Conservation (phyloP, 2,329 filamentous ascomycete species). For the Fulvia fulva region DNA sequence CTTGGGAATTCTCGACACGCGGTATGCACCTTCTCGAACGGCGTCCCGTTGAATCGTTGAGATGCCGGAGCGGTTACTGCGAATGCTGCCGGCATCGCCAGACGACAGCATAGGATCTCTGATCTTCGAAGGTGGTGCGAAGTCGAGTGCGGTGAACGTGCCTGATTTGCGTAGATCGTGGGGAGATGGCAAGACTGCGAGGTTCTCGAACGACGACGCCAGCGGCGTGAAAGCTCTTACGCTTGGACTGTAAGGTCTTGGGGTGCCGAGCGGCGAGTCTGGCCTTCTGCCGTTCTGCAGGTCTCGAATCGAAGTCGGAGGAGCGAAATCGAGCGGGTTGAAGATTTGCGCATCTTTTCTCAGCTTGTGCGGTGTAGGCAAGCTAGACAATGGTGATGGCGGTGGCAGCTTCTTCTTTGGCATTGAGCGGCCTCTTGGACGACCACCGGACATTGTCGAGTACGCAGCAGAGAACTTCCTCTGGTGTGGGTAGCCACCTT, state of each 20-base stretch:
- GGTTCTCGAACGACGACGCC: conserved; percentile 79
- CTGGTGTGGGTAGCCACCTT: conserved; percentile 34
- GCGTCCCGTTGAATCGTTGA: conserved; percentile 66
- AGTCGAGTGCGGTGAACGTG: conserved; percentile 76
- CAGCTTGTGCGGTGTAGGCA: conserved; percentile 83
- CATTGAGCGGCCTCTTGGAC: conserved; percentile 23
- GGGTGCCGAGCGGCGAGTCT: conserved; percentile 56
- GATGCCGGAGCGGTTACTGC: conserved; percentile 73
- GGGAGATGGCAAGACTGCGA: conserved; percentile 82
- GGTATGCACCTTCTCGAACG: conserved; percentile 77
- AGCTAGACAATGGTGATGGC: conserved; percentile 65
- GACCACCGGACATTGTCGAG: conserved; percentile 32
- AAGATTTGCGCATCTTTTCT: conserved; percentile 68
- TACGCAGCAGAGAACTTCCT: conserved; percentile 33
- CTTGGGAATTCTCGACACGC: conserved; percentile 77
- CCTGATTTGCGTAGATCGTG: conserved; percentile 71
- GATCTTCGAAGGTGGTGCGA: conserved; percentile 73
- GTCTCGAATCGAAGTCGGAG: conserved; percentile 60
- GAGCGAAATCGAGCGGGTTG: conserved; percentile 80
- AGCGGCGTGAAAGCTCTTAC: conserved; percentile 74
- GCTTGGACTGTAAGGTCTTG: conserved; percentile 68
- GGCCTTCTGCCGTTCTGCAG: conserved; percentile 62
- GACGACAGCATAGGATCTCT: conserved; percentile 48
- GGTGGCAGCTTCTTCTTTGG: conserved; percentile 64
- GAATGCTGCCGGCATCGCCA: conserved; percentile 49